phyloP scores from a whole-genome alignment of 2,329 filamentous ascomycete genomes.

The Ceratocystis huliohia region DNA sequence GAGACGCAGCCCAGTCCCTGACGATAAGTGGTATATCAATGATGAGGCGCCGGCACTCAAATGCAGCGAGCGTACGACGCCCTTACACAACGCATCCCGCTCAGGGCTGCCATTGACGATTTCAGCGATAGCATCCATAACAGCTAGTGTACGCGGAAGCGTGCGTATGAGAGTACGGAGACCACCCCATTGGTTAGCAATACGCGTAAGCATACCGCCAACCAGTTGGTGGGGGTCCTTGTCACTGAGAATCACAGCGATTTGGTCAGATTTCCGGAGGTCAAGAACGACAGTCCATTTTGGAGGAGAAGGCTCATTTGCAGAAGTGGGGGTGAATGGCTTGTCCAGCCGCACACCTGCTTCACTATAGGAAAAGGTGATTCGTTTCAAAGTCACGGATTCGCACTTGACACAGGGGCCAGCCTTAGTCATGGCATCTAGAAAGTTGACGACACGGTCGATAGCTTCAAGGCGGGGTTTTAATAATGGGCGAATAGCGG shows the following conservation, averaged over 20 bases:
- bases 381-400: constrained; percentile 46
- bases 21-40: constrained; percentile 39
- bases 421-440: constrained; percentile 50
- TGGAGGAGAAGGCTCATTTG: background rate
- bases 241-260: constrained; percentile 30
- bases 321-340: background rate
- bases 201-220: constrained; percentile 42
- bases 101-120: constrained; percentile 45
- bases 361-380: constrained; percentile 56
- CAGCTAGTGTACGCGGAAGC: constrained; percentile 48
- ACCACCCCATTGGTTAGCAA: constrained; percentile 43
- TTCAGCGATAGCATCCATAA: constrained; percentile 48
- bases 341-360: constrained; percentile 16
- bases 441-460: constrained; percentile 56
- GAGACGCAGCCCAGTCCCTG: constrained; percentile 36
- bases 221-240: constrained; percentile 57
- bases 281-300: constrained; percentile 45
- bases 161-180: constrained; percentile 43
- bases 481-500: constrained; percentile 46
- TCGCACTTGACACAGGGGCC: constrained; percentile 44
- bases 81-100: constrained; percentile 33
- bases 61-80: constrained; percentile 39
- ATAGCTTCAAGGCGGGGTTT: constrained; percentile 50
- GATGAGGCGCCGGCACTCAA: constrained; percentile 45
- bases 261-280: constrained; percentile 37